These are phyloP conservation scores for Santalum album DNA, from an alignment of 164 flowering plant genomes.

Conservation along the genomic window DNA sequence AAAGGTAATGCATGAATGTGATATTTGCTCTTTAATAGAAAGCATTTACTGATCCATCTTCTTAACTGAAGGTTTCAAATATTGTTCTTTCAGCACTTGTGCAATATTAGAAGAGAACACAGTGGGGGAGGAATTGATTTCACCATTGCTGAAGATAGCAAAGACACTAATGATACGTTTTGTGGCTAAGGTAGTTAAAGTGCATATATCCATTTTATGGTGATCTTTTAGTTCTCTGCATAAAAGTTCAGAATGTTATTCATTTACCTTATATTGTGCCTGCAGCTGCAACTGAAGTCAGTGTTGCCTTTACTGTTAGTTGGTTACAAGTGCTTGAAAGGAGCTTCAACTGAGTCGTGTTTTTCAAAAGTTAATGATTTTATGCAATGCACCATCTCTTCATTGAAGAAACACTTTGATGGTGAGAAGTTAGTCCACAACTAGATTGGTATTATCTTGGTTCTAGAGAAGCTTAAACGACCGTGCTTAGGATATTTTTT, in stretches of 20 bases:
- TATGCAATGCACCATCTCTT: conserved; percentile 21
- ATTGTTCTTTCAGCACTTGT: conserved; percentile 28
- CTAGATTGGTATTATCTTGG: no score
- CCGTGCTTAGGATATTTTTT: no score
- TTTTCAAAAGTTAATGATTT: conserved; percentile 42
- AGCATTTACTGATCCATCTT: background rate
- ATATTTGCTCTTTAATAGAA: background rate
- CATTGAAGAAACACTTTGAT: conserved; percentile 28
- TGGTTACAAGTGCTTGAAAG: conserved; percentile 52
- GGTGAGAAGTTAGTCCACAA: conserved; percentile 46
- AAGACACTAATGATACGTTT: conserved; percentile 38
- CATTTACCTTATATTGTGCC: conserved; percentile 1
- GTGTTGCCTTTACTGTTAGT: conserved; percentile 47
- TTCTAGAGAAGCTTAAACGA: no score
- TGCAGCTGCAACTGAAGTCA: conserved; percentile 53
- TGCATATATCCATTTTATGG: background rate
- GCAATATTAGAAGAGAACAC: conserved; percentile 21
- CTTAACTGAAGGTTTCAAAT: background rate
- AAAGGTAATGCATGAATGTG: conserved; percentile 32
- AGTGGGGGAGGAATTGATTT: conserved; percentile 29
- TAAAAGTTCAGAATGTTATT: background rate
- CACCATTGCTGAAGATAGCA: conserved; percentile 35
- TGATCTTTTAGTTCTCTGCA: background rate
- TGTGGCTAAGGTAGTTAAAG: conserved; percentile 39
- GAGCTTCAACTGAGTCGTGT: conserved; percentile 44